Percentiles rank a stretch among this genome's conserved stretches.
Evolutionary conservation across 306 rosid species (phyloP).

Genomic region (Castanopsis chinensis): DNA sequence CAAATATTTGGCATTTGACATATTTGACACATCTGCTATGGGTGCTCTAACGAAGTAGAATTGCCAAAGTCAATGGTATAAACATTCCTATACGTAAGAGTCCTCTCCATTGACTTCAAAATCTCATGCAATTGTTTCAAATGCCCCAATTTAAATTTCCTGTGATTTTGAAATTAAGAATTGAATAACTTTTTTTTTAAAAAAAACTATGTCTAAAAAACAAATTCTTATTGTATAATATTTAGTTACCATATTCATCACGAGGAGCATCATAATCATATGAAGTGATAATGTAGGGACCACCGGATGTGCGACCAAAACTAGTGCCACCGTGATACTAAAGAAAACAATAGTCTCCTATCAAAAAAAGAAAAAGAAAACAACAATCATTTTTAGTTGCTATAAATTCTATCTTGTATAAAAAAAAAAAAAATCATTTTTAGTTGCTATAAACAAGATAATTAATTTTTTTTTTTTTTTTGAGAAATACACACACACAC

Average conservation of each 20-base stretch:
- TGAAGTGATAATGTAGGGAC: slow-evolving; percentile 14
- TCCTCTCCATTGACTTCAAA: slow-evolving; percentile 44
- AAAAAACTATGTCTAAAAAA: too few relatives aligned
- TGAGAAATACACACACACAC: too few relatives aligned
- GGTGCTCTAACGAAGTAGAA: slow-evolving; percentile 29
- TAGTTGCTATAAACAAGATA: background rate
- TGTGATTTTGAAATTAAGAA: background rate
- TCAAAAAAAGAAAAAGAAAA: background rate
- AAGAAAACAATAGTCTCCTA: background rate
- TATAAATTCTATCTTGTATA: too few relatives aligned
- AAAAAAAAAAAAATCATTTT: background rate
- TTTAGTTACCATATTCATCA: slow-evolving; percentile 28
- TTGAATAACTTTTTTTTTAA: too few relatives aligned
- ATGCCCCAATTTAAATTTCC: slow-evolving; percentile 34
- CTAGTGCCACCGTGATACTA: slow-evolving; percentile 38
- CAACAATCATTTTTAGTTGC: background rate
- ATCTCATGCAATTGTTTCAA: slow-evolving; percentile 48
- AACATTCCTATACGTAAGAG: slow-evolving; percentile 32
- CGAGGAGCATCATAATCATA: slow-evolving; percentile 38
- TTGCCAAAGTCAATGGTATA: slow-evolving; percentile 32
- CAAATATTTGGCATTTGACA: too few relatives aligned
- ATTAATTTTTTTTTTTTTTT: too few relatives aligned
- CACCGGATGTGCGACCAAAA: slow-evolving; percentile 28
- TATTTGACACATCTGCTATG: too few relatives aligned
- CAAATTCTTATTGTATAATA: background rate